Evolutionary conservation across 345 rosid genomes (phyloP), one percentile per base, ranked within the genome.

Genomic region (Dovyalis caffra): DNA sequence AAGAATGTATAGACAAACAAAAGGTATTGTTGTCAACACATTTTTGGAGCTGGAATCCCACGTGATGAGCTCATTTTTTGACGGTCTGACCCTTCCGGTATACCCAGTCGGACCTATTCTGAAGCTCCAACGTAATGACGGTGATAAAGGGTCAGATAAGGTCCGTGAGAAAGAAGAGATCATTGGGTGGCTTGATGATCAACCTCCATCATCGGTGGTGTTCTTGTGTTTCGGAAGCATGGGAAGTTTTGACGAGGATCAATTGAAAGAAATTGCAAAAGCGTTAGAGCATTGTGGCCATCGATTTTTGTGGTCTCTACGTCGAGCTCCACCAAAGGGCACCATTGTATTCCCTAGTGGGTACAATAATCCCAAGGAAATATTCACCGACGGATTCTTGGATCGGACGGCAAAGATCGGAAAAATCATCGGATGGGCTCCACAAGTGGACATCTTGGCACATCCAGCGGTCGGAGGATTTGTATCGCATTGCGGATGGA

Each of bases 141-240:
- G 47, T 43, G 47, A 43, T 4, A 43, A 43, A 43, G 47, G 47
- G 18, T 43, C 3, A 43, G 47, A 43, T 43, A 12, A 16, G 47
- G 47, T 16, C 14, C 47, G 47, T 3, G 47, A 14, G 47, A 43
- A 43, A 14, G 21, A 61, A 6, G 68, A 64, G 12, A 67, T 67
- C 69, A 33, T 32, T 45, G 26, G 33, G 0, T 78, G 81, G 81
- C 77, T 78, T 4, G 80, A 77, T 68, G 61, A 43, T 31, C 80
- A 77, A 28, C 68, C 72, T 5, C 21, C 8, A 0, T 66, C 47
- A 18, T 78, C 81, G 0, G 77, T 72, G 4, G 68, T 72, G 63
- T 78, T 72, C 45, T 61, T 78, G 8, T 78, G 81, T 23, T 78
- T 78, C 29, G 73, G 76, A n/a, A 78, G 73, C 64, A 35, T 31